phyloP scores from a whole-genome alignment of 2,329 filamentous ascomycete genomes.

The Cercospora sp. region DNA sequence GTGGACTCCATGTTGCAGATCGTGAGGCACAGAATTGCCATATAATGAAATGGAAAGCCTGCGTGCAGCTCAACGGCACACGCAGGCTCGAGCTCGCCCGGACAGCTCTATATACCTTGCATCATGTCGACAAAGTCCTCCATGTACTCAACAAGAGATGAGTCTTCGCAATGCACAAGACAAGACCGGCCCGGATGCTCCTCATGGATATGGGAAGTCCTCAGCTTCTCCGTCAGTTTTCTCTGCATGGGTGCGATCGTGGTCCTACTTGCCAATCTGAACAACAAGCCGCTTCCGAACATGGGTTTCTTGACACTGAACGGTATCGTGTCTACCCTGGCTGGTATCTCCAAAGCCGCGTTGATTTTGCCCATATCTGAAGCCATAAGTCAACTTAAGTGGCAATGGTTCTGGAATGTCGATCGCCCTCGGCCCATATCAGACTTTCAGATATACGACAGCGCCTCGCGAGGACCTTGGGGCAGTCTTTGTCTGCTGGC shows the following conservation, averaged over 20 bases:
- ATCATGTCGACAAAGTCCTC: neutral
- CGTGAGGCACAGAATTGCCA: neutral
- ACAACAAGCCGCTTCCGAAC: conserved; percentile 20
- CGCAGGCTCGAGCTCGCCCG: neutral
- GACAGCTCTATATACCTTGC: neutral
- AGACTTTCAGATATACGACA: conserved; percentile 25
- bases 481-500: conserved; percentile 22
- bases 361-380: conserved; percentile 24
- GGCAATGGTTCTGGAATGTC: conserved; percentile 24
- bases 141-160: neutral
- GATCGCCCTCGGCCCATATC: conserved; percentile 9
- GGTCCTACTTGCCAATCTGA: conserved; percentile 13
- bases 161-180: neutral
- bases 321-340: conserved; percentile 21
- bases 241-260: conserved; percentile 20
- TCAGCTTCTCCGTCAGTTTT: conserved; percentile 18
- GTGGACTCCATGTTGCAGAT: neutral
- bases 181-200: neutral
- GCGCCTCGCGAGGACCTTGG: conserved; percentile 24
- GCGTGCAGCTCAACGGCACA: neutral
- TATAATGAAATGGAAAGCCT: neutral
- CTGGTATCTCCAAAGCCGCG: conserved; percentile 17
- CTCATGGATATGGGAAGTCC: conserved; percentile 27
- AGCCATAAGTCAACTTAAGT: conserved; percentile 26
- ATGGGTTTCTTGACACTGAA: conserved; percentile 24